Conservation (phyloP, 1,139 yeast genomes). For the Debaryomyces coudertii region DNA sequence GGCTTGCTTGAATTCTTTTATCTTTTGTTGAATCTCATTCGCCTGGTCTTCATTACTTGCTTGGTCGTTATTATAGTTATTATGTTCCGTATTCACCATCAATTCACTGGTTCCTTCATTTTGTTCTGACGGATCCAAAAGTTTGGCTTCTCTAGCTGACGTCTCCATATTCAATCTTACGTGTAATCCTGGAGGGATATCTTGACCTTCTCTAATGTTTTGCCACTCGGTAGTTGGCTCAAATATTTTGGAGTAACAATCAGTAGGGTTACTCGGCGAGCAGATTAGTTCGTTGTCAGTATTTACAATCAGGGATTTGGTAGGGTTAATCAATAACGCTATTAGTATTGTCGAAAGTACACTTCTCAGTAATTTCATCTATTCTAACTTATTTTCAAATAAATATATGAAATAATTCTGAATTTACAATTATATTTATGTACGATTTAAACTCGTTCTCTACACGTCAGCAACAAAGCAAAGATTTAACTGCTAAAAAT, state of each 20-base stretch:
- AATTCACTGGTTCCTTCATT: conserved; percentile 17
- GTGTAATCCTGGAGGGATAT: conserved; percentile 78
- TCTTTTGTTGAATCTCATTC: conserved; percentile 18
- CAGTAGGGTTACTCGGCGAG: conserved; percentile 44
- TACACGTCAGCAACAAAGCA: conserved; percentile 10
- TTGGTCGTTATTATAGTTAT: not conserved
- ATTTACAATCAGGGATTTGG: conserved; percentile 17
- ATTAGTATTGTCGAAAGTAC: not conserved
- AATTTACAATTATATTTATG: not conserved
- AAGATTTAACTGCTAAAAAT: conserved; percentile 5
- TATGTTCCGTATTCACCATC: conserved; percentile 19
- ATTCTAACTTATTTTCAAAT: not conserved
- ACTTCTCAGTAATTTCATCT: conserved; percentile 6
- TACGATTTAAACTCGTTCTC: conserved; percentile 4
- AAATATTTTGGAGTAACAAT: conserved; percentile 68
- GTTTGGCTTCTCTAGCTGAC: conserved; percentile 66
- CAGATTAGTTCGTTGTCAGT: conserved; percentile 42
- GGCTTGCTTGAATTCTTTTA: conserved; percentile 17
- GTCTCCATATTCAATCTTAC: conserved; percentile 72
- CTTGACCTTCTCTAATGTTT: conserved; percentile 64
- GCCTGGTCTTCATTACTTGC: not conserved
- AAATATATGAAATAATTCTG: not conserved
- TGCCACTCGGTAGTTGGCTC: conserved; percentile 72
- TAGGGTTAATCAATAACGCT: conserved; percentile 3
- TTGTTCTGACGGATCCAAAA: conserved; percentile 37